phyloP scores from a whole-genome alignment of 1,284 basidiomycete species.

The Puccinia horiana region DNA sequence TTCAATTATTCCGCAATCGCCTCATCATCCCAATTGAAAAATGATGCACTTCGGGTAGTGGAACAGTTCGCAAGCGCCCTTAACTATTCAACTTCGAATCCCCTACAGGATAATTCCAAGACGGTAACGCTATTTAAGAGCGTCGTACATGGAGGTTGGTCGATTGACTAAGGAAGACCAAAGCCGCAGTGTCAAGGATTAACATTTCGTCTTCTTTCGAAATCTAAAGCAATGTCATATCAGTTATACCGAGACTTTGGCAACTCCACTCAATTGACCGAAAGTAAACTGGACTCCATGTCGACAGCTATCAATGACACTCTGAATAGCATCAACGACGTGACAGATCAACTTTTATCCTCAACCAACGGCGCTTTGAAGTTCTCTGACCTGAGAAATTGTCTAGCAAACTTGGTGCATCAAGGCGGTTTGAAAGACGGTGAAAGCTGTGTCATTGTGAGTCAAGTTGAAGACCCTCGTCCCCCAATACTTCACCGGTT shows the following conservation, averaged over 20 bases:
- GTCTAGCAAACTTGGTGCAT: conserved; percentile 27
- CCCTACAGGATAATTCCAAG: conserved; percentile 9
- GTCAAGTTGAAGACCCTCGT: neutral
- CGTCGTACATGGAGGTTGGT: conserved; percentile 43
- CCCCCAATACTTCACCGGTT: neutral
- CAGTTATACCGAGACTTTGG: conserved; percentile 34
- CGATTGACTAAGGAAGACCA: neutral
- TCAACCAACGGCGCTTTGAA: conserved; percentile 42
- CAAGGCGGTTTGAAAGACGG: conserved; percentile 46
- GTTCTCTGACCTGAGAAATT: conserved; percentile 43
- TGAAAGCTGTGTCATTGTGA: conserved; percentile 43
- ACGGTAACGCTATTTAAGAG: conserved; percentile 35
- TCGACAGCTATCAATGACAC: conserved; percentile 49
- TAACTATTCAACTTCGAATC: conserved; percentile 13
- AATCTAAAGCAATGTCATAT: conserved; percentile 36
- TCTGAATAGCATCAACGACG: conserved; percentile 42
- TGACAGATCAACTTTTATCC: conserved; percentile 33
- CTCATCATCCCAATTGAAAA: conserved; percentile 31
- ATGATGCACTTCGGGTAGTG: conserved; percentile 18
- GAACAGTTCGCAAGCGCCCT: conserved; percentile 36
- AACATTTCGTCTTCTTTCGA: neutral
- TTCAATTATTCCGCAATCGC: conserved; percentile 28
- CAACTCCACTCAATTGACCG: conserved; percentile 23
- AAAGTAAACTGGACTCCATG: conserved; percentile 30
- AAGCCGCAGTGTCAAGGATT: neutral